Base-by-base conservation (phyloP, 768 basidiomycete genomes). In the Podaxis mareebaensis region DNA sequence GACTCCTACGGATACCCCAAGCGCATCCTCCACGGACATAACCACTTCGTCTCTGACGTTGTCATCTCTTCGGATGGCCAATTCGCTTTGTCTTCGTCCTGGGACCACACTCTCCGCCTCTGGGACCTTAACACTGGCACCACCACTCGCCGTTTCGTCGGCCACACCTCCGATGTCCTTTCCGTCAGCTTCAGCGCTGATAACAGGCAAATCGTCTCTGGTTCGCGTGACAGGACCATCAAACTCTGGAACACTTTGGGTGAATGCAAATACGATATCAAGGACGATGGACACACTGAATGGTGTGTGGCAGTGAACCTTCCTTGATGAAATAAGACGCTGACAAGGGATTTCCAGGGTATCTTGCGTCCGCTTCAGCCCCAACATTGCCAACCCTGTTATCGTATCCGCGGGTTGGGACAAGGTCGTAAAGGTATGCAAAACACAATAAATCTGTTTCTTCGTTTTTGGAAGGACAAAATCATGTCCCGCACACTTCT, bases 231-330 rank as follows among this genome's bases (percentile, higher is more conserved):
- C 86, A 84, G 84, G 76, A 89, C 92, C 44, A 99, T 99, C 85
- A 99, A 99, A 79, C 92, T 99, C 73, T 99, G 97, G 97, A 99
- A 99, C 83, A 99, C 97, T 65, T 89, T 99, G 67, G 97, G 97
- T 73, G 97, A 99, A 80, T 99, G 97, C 85, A 99, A 99, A 79
- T 99, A 95, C 77, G 93, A 99, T 77, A 99, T 99, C 79, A 93
- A 94, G 81, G 96, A 99, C 69, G 97, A 99, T 70, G 95, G 96
- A 65, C 97, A 99, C 84, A 82, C 88, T 65, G 97, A 98, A 82
- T 99, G 97, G 96, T 84, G 64, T 56, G 79, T 75, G 17, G 2
- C 13, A 30, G 8, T 12, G 7, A 30, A 11, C 48, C 6, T 79
- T 64, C 53, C 74, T 68, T 8, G 8, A n/a, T 3, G 40, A 58